Evolutionary conservation across 2,329 filamentous ascomycete species (phyloP), one percentile per base, ranked within the genome.

Genomic region (Pyrenochaeta sp.): DNA sequence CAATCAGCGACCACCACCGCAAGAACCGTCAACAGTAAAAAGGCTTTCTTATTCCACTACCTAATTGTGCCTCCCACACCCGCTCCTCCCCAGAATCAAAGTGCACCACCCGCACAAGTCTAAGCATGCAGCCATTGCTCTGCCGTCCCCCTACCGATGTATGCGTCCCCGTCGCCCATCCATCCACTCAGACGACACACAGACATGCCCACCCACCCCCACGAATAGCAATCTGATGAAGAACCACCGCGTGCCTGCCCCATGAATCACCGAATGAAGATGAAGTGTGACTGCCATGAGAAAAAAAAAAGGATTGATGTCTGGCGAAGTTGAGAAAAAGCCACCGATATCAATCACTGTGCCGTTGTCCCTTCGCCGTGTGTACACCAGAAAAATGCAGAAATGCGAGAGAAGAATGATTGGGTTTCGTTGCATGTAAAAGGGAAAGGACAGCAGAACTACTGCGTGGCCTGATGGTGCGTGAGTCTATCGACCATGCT

Each of bases 391-490:
- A 45, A 8, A 34, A 36, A 51, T 51, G 44, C 44, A 48, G 35
- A 27, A 31, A 17, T 23, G 3, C 24, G 17, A 14, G 35, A 37
- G 17, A 9, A 34, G 24, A 7, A 23, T 3, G 26, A 11, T 20
- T 14, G 11, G 24, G 9, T n/a, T 7, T 29, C 6, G 20, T 14
- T 14, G 27, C 32, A 48, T 44, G 41, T 39, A 29, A 20, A 7
- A 13, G 19, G 4, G 9, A 13, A 15, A 29, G 18, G 15, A n/a
- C n/a, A n/a, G n/a, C n/a, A n/a, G 13, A 23, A 27, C 54, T 60
- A 70, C 48, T 68, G 67, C 4, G 64, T 67, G 44, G 60, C 45
- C 37, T 68, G 31, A 23, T 34, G 60, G n/a, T 65, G 61, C 17
- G 39, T 48, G n/a, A 60, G 29, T 4, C 44, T 46, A 38, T 64